Conservation (phyloP, 129 eudicot species). For the Cynara cardunculus region DNA sequence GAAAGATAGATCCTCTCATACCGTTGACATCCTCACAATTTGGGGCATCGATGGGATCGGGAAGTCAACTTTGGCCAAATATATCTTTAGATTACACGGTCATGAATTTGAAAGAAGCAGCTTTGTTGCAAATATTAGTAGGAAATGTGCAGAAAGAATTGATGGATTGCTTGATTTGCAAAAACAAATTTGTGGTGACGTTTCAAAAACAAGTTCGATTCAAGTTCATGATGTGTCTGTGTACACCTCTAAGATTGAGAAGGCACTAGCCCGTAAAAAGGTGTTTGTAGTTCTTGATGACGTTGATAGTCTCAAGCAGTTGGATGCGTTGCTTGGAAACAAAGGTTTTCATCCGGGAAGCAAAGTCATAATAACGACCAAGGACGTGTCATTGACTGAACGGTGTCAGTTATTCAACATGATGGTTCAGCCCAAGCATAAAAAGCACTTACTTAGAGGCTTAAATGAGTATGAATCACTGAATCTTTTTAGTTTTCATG, state of each 20-base stretch:
- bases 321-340: not conserved
- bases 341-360: conserved; percentile 17
- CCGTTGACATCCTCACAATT: not conserved
- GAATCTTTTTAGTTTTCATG: conserved; percentile 30
- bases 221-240: not conserved
- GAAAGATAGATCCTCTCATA: not conserved
- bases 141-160: not conserved
- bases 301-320: not conserved
- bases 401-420: not conserved
- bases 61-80: conserved; percentile 24
- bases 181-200: conserved; percentile 20
- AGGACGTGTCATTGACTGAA: not conserved
- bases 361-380: conserved; percentile 33
- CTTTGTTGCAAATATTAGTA: conserved; percentile 15
- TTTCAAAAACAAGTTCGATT: not conserved
- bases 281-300: conserved; percentile 30
- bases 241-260: conserved; percentile 13
- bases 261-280: conserved; percentile 6
- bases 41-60: conserved; percentile 33
- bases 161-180: conserved; percentile 23
- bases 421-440: not conserved
- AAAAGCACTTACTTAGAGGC: not conserved
- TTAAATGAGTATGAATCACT: conserved; percentile 6
- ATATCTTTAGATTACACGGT: not conserved
- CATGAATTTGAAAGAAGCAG: conserved; percentile 6